These are phyloP conservation scores for Trichothecium sympodiale DNA, from an alignment of 2,329 filamentous ascomycete genomes.

Conservation along the genomic window DNA sequence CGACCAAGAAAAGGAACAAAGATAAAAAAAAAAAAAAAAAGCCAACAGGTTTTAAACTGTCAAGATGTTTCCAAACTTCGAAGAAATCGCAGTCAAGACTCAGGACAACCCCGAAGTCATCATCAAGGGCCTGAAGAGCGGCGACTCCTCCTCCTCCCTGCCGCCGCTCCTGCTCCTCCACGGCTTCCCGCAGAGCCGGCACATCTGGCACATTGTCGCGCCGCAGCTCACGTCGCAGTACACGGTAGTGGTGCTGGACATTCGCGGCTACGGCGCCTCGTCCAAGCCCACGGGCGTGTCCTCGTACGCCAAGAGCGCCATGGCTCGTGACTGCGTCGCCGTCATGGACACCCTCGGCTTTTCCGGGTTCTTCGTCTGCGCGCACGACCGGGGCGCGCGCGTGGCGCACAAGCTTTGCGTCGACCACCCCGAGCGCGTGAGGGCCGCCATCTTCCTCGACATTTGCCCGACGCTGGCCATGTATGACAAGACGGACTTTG, in stretches of 20 bases:
- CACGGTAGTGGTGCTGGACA: conserved; percentile 33
- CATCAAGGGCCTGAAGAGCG: conserved; percentile 31
- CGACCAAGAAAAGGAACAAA: no score
- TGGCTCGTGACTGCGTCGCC: conserved; percentile 33
- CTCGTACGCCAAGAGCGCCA: conserved; percentile 34
- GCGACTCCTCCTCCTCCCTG: conserved; percentile 16
- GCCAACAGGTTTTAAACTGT: no score
- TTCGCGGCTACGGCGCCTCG: conserved; percentile 40
- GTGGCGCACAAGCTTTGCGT: conserved; percentile 43
- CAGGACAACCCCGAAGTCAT: conserved; percentile 22
- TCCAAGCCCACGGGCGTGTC: conserved; percentile 28
- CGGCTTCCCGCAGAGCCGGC: conserved; percentile 39
- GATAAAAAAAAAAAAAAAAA: no score
- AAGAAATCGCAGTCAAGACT: conserved; percentile 25
- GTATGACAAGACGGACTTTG: conserved; percentile 30
- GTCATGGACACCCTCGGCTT: conserved; percentile 33
- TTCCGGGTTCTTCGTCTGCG: conserved; percentile 34
- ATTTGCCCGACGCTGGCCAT: conserved; percentile 45
- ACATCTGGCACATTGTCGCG: conserved; percentile 39
- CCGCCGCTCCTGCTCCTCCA: conserved; percentile 36
- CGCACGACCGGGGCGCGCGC: conserved; percentile 45
- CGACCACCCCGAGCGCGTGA: conserved; percentile 28
- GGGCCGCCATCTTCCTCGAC: conserved; percentile 34
- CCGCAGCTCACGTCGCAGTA: conserved; percentile 25
- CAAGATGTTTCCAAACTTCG: conserved; percentile 27